Conservation (phyloP, 805 yeast species). For the Spathaspora girioi region DNA sequence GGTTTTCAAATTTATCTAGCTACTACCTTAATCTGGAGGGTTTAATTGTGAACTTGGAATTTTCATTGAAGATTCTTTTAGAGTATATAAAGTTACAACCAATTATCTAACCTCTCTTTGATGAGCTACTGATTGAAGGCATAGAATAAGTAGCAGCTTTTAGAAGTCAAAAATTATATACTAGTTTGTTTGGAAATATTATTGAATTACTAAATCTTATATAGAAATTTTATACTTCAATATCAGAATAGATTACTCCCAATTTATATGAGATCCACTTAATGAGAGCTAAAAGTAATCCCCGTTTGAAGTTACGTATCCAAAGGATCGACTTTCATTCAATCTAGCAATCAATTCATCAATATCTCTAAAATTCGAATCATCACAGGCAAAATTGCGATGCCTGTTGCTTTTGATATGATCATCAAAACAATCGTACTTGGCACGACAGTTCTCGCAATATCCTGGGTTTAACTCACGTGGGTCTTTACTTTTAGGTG, state of each 20-base stretch:
- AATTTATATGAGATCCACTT: neutral
- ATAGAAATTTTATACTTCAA: too few species aligned
- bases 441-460: slow-evolving; percentile 90
- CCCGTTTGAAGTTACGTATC: slow-evolving; percentile 40
- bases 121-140: too few species aligned
- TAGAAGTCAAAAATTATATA: too few species aligned
- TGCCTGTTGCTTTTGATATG: slow-evolving; percentile 73
- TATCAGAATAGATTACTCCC: neutral
- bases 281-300: slow-evolving; percentile 19
- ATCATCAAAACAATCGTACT: slow-evolving; percentile 73
- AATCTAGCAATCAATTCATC: slow-evolving; percentile 63
- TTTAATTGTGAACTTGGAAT: too few species aligned
- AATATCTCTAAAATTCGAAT: slow-evolving; percentile 68
- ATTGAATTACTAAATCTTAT: too few species aligned
- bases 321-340: slow-evolving; percentile 39
- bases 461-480: slow-evolving; percentile 57
- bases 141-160: too few species aligned
- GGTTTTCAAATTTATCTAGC: neutral
- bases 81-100: neutral
- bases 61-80: neutral
- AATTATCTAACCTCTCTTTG: too few species aligned
- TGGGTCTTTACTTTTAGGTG: slow-evolving; percentile 12
- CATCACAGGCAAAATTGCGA: slow-evolving; percentile 70
- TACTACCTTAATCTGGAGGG: neutral
- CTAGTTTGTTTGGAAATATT: too few species aligned